A percentile compares a stretch with the other conserved stretches of the same genome.
phyloP scores from a whole-genome alignment of 1,284 basidiomycete species.

The Cutaneotrichosporon cyanovorans region DNA sequence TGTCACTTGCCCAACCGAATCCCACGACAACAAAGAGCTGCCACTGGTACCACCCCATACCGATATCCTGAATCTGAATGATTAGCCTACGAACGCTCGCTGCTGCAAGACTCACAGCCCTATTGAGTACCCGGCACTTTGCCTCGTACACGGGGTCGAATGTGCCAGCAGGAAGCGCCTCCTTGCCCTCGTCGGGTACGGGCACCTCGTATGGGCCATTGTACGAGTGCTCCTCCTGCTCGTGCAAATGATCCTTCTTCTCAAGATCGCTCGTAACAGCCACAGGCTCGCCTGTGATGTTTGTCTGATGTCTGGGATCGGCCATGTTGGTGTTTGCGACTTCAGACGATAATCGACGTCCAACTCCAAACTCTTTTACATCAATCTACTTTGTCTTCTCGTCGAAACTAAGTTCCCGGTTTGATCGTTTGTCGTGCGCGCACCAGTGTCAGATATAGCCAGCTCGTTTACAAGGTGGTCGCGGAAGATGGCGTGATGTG shows the following conservation, averaged over 20 bases:
- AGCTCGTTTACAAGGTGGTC: too few relatives aligned
- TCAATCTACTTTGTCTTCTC: too few relatives aligned
- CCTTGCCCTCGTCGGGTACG: conserved; percentile 2
- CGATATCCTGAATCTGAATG: conserved; percentile 47
- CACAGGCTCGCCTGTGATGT: too few relatives aligned
- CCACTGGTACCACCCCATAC: conserved; percentile 59
- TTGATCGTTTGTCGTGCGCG: too few relatives aligned
- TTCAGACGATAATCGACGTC: too few relatives aligned
- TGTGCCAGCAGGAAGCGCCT: conserved; percentile 10
- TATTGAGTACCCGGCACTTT: conserved; percentile 35
- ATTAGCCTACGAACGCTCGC: too few relatives aligned
- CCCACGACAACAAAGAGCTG: conserved; percentile 50
- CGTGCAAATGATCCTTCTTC: not conserved
- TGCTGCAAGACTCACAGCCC: conserved; percentile 18
- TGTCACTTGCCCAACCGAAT: conserved; percentile 38
- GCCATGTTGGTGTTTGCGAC: too few relatives aligned
- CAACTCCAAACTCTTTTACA: too few relatives aligned
- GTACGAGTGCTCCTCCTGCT: not conserved
- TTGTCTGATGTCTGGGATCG: too few relatives aligned
- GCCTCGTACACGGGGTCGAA: conserved; percentile 37
- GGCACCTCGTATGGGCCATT: not conserved
- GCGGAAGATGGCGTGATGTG: too few relatives aligned
- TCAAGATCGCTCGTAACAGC: not conserved
- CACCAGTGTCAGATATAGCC: too few relatives aligned
- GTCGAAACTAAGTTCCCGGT: too few relatives aligned